phyloP scores from a whole-genome alignment of 2,329 filamentous ascomycete genomes.

The Penicillium sp. region DNA sequence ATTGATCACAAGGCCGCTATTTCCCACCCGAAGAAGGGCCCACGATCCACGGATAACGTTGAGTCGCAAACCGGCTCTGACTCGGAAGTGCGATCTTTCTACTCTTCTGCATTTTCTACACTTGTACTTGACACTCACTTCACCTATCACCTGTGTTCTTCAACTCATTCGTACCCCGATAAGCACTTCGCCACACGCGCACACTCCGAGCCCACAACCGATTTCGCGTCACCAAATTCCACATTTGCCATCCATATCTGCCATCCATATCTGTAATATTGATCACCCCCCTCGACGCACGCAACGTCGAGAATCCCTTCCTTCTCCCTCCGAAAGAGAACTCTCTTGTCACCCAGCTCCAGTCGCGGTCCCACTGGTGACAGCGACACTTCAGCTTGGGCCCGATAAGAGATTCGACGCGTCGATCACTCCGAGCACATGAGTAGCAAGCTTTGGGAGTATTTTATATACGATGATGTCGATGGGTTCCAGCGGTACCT shows the following conservation, averaged over 20 bases:
- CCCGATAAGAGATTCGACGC: slow-evolving; percentile 49
- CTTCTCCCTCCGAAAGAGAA: slow-evolving; percentile 19
- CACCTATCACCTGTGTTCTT: not conserved
- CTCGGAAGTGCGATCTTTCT: not conserved
- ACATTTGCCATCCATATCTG: not conserved
- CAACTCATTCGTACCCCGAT: not conserved
- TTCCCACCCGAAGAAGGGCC: not conserved
- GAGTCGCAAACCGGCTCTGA: slow-evolving; percentile 10
- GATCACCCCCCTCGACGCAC: slow-evolving; percentile 15
- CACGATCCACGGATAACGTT: slow-evolving; percentile 23
- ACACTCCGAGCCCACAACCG: slow-evolving; percentile 20
- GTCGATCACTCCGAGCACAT: slow-evolving; percentile 60
- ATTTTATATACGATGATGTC: slow-evolving; percentile 96
- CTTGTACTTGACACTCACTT: not conserved
- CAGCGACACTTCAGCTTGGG: slow-evolving; percentile 78
- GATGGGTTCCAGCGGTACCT: slow-evolving; percentile 89
- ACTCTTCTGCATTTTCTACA: not conserved
- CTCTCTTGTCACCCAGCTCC: slow-evolving; percentile 53
- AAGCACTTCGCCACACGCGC: slow-evolving; percentile 21
- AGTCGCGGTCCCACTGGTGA: slow-evolving; percentile 90
- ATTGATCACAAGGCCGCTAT: not conserved
- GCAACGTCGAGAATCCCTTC: slow-evolving; percentile 10
- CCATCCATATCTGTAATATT: not conserved
- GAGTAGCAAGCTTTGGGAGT: slow-evolving; percentile 97
- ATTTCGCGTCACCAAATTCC: slow-evolving; percentile 12